Evolutionary conservation across 345 rosid genomes (phyloP).

Genomic region (Moringa oleifera): DNA sequence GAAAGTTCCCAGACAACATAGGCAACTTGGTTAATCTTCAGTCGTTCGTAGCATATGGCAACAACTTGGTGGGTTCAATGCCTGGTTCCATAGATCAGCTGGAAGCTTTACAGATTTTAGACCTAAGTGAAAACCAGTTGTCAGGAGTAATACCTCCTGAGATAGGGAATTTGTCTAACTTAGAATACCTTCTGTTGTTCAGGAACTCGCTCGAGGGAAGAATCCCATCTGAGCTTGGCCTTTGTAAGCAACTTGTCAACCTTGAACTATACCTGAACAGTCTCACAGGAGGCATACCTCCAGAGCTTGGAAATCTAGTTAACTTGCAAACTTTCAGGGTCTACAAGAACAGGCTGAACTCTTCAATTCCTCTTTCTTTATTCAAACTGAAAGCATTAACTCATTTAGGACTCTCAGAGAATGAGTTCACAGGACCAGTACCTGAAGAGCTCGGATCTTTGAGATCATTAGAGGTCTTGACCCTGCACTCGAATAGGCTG

Average conservation of each 20-base stretch:
- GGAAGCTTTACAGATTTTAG: slow-evolving; percentile 45
- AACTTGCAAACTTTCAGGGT: slow-evolving; percentile 40
- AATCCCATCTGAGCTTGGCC: slow-evolving; percentile 62
- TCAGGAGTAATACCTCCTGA: slow-evolving; percentile 58
- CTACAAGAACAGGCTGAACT: slow-evolving; percentile 46
- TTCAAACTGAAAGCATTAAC: slow-evolving; percentile 49
- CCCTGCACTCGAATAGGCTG: slow-evolving; percentile 64
- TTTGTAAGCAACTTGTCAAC: slow-evolving; percentile 39
- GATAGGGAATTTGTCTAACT: slow-evolving; percentile 60
- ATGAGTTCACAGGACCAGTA: slow-evolving; percentile 52
- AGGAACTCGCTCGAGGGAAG: slow-evolving; percentile 50
- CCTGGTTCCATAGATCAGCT: slow-evolving; percentile 57
- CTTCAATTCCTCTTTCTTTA: slow-evolving; percentile 64
- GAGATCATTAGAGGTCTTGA: slow-evolving; percentile 46
- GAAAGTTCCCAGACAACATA: slow-evolving; percentile 45
- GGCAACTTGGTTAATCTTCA: slow-evolving; percentile 59
- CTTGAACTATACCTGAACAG: slow-evolving; percentile 52
- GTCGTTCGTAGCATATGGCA: slow-evolving; percentile 32
- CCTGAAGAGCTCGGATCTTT: slow-evolving; percentile 50
- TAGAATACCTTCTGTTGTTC: slow-evolving; percentile 32
- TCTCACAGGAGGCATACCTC: slow-evolving; percentile 60
- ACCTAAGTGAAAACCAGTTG: slow-evolving; percentile 50
- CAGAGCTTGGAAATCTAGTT: slow-evolving; percentile 58
- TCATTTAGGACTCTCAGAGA: slow-evolving; percentile 54
- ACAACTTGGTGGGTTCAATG: slow-evolving; percentile 51